These are phyloP conservation scores for Rosellinia necatrix DNA, from an alignment of 2,329 filamentous ascomycete species.

Conservation along the genomic window DNA sequence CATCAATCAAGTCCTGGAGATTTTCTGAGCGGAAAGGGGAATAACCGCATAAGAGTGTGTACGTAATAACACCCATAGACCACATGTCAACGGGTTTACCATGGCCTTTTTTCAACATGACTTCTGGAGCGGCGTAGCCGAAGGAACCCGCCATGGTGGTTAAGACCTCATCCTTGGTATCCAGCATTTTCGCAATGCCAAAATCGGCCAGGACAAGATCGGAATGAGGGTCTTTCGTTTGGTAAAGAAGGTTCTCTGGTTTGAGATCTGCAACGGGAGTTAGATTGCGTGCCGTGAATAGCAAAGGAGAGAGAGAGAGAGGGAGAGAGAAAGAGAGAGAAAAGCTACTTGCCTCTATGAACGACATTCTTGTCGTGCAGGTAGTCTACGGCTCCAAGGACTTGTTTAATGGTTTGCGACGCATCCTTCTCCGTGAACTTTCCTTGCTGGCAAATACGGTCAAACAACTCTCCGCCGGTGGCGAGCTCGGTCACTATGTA, in stretches of 20 bases:
- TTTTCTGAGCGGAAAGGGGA: constrained; percentile 97
- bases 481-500: constrained; percentile 98
- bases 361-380: constrained; percentile 94
- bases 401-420: constrained; percentile 91
- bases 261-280: constrained; percentile 74
- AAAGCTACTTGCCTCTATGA: constrained; percentile 74
- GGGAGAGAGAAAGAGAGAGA: constrained; percentile 23
- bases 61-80: constrained; percentile 98
- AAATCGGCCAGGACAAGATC: constrained; percentile 95
- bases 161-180: constrained; percentile 85
- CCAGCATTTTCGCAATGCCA: constrained; percentile 97
- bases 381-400: constrained; percentile 91
- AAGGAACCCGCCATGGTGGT: constrained; percentile 99
- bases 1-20: constrained; percentile 88
- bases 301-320: constrained; percentile 21
- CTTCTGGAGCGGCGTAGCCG: constrained; percentile 95
- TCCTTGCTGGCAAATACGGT: constrained; percentile 96
- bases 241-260: constrained; percentile 95
- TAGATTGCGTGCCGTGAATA: constrained; percentile 14
- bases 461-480: constrained; percentile 94
- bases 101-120: constrained; percentile 97
- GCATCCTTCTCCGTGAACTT: constrained; percentile 99
- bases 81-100: constrained; percentile 99
- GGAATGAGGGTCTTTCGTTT: constrained; percentile 76
- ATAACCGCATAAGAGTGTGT: constrained; percentile 96